These are phyloP conservation scores for Mycena olivaceomarginata DNA, from an alignment of 768 basidiomycete species.

Conservation along the genomic window DNA sequence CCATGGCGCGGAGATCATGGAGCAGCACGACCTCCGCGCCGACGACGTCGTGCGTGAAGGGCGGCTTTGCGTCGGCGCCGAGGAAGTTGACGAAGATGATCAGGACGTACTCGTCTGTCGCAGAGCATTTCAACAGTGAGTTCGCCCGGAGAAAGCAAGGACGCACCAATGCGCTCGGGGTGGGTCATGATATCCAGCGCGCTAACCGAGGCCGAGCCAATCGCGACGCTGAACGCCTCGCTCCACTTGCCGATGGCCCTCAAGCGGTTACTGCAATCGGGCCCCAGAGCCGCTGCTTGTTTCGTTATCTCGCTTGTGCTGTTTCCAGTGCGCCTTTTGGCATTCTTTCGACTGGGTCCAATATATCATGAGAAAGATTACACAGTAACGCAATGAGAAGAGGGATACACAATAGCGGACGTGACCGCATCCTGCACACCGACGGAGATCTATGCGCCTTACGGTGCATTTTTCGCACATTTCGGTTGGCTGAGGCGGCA, in stretches of 20 bases:
- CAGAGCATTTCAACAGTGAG: background rate
- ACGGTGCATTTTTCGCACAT: constrained; percentile 30
- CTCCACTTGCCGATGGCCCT: constrained; percentile 30
- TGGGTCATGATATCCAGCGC: constrained; percentile 23
- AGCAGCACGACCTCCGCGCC: constrained; percentile 13
- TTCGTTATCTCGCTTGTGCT: constrained; percentile 17
- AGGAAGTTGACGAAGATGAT: constrained; percentile 33
- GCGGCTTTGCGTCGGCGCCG: constrained; percentile 10
- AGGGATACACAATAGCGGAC: constrained; percentile 35
- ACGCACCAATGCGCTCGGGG: constrained; percentile 18
- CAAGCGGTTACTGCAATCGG: constrained; percentile 13
- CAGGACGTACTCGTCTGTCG: constrained; percentile 17
- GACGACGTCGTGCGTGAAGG: constrained; percentile 22
- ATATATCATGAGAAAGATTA: background rate
- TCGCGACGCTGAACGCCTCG: constrained; percentile 12
- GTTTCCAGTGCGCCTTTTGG: constrained; percentile 39
- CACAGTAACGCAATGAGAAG: background rate
- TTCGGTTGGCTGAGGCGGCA: constrained; percentile 33
- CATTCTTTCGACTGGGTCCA: constrained; percentile 30
- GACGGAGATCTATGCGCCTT: constrained; percentile 15
- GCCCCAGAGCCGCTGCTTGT: constrained; percentile 14
- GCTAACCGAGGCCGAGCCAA: constrained; percentile 3
- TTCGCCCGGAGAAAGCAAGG: too few relatives aligned
- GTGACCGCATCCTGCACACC: constrained; percentile 24
- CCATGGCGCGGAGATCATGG: background rate